These are phyloP conservation scores for Chloranthus sessilifolius DNA, from an alignment of 164 flowering plant species.

Conservation along the genomic window DNA sequence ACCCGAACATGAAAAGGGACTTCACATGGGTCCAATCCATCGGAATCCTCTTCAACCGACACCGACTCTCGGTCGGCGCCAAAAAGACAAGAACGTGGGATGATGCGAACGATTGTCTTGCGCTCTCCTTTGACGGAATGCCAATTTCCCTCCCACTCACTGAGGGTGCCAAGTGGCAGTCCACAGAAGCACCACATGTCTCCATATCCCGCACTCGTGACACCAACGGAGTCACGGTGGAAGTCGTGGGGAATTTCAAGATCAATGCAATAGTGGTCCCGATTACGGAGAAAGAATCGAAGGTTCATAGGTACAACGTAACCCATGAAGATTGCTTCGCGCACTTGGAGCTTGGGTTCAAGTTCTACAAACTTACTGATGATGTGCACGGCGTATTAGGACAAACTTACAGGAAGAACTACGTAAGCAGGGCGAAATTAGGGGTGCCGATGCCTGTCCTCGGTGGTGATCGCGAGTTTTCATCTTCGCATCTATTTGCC, in stretches of 20 bases:
- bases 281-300: constrained; percentile 45
- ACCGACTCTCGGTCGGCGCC: constrained; percentile 44
- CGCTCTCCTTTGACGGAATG: constrained; percentile 34
- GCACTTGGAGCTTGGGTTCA: constrained; percentile 61
- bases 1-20: constrained; percentile 13
- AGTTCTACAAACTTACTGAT: constrained; percentile 42
- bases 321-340: constrained; percentile 59
- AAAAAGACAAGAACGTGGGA: constrained; percentile 49
- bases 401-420: constrained; percentile 37
- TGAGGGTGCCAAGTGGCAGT: constrained; percentile 37
- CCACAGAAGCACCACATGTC: constrained; percentile 13
- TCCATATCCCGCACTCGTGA: constrained; percentile 18
- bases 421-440: constrained; percentile 47
- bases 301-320: constrained; percentile 49
- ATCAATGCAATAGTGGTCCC: constrained; percentile 59
- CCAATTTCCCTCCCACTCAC: constrained; percentile 24
- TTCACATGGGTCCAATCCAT: constrained; percentile 30
- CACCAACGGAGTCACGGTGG: constrained; percentile 32
- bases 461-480: constrained; percentile 49
- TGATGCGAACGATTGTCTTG: constrained; percentile 37
- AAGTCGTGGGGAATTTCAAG: constrained; percentile 36
- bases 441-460: constrained; percentile 46
- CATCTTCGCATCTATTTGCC: constrained; percentile 31
- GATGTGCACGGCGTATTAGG: constrained; percentile 53
- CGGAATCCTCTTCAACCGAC: constrained; percentile 25